Percentiles rank a stretch among this genome's conserved stretches.
Evolutionary conservation across 768 basidiomycete species (phyloP).

Genomic region (Psilocybe subaeruginosa): DNA sequence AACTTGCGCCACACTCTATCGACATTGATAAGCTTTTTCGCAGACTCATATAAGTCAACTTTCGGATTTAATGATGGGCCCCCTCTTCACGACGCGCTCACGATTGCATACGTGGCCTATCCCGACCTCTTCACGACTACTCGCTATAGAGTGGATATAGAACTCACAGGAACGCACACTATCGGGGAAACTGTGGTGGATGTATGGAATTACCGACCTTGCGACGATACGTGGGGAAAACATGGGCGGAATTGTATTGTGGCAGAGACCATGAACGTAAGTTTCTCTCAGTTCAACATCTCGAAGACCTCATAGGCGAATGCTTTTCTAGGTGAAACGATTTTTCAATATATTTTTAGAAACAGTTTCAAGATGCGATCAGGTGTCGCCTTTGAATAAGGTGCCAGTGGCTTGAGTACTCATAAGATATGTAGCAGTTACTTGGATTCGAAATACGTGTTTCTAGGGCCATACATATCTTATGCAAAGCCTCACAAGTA

Average conservation of each 20-base stretch:
- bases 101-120: conserved; percentile 73
- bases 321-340: conserved; percentile 49
- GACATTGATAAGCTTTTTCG: conserved; percentile 76
- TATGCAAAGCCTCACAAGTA: neutral
- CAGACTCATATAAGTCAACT: conserved; percentile 67
- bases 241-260: conserved; percentile 79
- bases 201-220: conserved; percentile 62
- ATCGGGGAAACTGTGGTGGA: conserved; percentile 84
- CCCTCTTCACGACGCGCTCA: conserved; percentile 86
- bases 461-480: too few relatives aligned
- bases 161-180: conserved; percentile 66
- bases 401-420: neutral
- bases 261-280: conserved; percentile 67
- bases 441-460: too few relatives aligned
- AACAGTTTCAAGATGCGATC: conserved; percentile 61
- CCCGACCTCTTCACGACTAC: conserved; percentile 65
- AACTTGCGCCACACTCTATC: conserved; percentile 74
- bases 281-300: conserved; percentile 22
- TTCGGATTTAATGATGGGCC: conserved; percentile 88
- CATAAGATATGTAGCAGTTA: neutral
- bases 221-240: conserved; percentile 73
- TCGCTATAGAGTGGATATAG: conserved; percentile 84
- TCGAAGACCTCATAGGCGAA: neutral
- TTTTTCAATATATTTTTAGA: conserved; percentile 72
- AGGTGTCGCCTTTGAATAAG: conserved; percentile 60